These are phyloP conservation scores for Aspergillus persii DNA, from an alignment of 2,329 filamentous ascomycete species.

Conservation along the genomic window DNA sequence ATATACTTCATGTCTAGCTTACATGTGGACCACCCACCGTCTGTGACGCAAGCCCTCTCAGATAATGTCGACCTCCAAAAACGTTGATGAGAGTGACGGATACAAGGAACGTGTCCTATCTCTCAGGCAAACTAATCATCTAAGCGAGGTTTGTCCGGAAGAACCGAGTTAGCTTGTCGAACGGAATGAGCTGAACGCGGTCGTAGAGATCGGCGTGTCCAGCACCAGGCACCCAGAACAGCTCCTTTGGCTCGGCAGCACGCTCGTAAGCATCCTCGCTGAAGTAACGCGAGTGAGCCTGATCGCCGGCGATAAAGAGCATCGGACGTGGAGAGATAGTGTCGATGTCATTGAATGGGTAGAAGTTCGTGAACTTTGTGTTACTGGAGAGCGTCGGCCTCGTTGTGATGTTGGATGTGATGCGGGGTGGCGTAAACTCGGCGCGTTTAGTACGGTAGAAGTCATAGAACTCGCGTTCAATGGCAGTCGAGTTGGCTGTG, in stretches of 20 bases:
- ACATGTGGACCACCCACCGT: too few relatives aligned
- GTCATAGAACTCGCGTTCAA: conserved; percentile 31
- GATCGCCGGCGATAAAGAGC: conserved; percentile 22
- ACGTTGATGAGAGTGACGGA: too few relatives aligned
- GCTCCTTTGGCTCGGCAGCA: conserved; percentile 36
- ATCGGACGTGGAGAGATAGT: conserved; percentile 24
- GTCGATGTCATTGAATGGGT: conserved; percentile 23
- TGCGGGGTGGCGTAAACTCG: conserved; percentile 22
- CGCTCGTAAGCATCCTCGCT: conserved; percentile 25
- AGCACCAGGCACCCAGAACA: conserved; percentile 32
- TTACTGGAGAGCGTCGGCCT: conserved; percentile 29
- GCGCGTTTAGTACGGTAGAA: conserved; percentile 33
- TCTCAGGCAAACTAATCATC: neutral
- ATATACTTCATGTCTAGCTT: too few relatives aligned
- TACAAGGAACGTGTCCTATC: too few relatives aligned
- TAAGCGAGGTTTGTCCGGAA: conserved; percentile 15
- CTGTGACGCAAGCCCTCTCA: too few relatives aligned
- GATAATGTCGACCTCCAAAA: too few relatives aligned
- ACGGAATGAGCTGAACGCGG: conserved; percentile 36
- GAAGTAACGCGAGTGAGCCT: conserved; percentile 24
- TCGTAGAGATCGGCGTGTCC: conserved; percentile 41
- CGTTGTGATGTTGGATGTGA: conserved; percentile 26
- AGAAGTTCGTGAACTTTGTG: conserved; percentile 31
- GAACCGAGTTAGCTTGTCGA: conserved; percentile 28
- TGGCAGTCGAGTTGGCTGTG: conserved; percentile 16